These are phyloP conservation scores for Endotrypanum monterogeii DNA, from an alignment of 208 protist species.

Conservation along the genomic window DNA sequence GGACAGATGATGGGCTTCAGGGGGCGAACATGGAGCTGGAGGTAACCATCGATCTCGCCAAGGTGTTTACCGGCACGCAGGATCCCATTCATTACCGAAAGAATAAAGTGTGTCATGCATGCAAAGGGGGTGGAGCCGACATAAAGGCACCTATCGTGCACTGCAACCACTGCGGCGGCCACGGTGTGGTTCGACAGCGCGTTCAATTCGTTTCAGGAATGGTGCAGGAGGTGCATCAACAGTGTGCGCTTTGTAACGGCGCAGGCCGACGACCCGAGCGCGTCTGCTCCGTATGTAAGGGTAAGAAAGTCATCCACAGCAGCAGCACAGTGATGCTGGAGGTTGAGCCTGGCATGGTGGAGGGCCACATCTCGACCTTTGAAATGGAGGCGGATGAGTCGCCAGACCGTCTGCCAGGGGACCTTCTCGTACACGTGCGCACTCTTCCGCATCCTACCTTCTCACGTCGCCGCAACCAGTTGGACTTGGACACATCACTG, in stretches of 20 bases:
- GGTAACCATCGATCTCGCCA: constrained; percentile 84
- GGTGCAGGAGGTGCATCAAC: constrained; percentile 71
- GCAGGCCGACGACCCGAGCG: constrained; percentile 75
- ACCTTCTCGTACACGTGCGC: constrained; percentile 65
- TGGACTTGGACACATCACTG: constrained; percentile 86
- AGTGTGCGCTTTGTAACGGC: constrained; percentile 87
- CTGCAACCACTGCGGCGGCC: constrained; percentile 67
- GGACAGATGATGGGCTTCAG: constrained; percentile 45
- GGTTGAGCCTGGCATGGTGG: constrained; percentile 70
- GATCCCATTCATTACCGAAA: constrained; percentile 77
- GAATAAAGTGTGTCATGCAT: constrained; percentile 84
- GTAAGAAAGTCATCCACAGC: constrained; percentile 60
- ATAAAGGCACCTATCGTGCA: constrained; percentile 19
- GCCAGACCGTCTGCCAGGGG: constrained; percentile 79
- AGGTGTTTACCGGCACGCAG: constrained; percentile 93
- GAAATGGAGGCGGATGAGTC: constrained; percentile 89
- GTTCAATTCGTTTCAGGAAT: constrained; percentile 75
- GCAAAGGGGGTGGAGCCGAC: constrained; percentile 64
- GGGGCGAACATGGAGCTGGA: constrained; percentile 79
- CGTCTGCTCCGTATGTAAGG: constrained; percentile 77
- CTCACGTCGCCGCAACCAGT: constrained; percentile 56
- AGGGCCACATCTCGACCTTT: constrained; percentile 69
- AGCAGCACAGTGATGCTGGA: constrained; percentile 54
- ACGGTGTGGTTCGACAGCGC: constrained; percentile 65
- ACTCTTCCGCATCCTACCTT: constrained; percentile 76